These are phyloP conservation scores for Xeromyces bisporus DNA, from an alignment of 495 filamentous ascomycete species.

Conservation along the genomic window DNA sequence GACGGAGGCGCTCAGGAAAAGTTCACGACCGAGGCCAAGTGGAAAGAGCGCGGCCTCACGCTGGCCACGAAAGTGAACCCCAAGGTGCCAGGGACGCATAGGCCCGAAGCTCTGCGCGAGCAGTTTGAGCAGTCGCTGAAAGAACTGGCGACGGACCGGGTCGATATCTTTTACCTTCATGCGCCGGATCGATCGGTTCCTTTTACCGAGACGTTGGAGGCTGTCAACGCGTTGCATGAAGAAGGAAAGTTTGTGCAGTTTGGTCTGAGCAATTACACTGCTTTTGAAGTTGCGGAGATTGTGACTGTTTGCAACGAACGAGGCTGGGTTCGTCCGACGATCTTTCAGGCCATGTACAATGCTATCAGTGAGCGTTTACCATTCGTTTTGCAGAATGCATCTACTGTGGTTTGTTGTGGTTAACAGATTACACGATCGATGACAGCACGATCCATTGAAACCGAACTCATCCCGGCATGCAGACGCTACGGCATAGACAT, in stretches of 20 bases:
- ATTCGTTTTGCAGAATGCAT: no score
- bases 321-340: slow-evolving; percentile 46
- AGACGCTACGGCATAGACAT: slow-evolving; percentile 74
- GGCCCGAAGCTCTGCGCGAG: slow-evolving; percentile 40
- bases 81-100: slow-evolving; percentile 35
- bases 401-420: no score
- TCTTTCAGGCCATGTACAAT: slow-evolving; percentile 53
- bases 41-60: slow-evolving; percentile 67
- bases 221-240: slow-evolving; percentile 66
- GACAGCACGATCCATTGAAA: slow-evolving; percentile 53
- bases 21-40: slow-evolving; percentile 57
- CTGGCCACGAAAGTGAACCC: slow-evolving; percentile 81
- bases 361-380: slow-evolving; percentile 38
- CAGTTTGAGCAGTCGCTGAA: slow-evolving; percentile 46
- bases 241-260: slow-evolving; percentile 74
- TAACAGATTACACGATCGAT: no score
- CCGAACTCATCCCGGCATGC: slow-evolving; percentile 64
- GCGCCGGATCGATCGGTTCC: slow-evolving; percentile 63
- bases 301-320: slow-evolving; percentile 66
- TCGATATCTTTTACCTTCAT: slow-evolving; percentile 85
- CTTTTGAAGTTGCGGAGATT: slow-evolving; percentile 84
- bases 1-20: slow-evolving; percentile 61
- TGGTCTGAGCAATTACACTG: slow-evolving; percentile 70
- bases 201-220: slow-evolving; percentile 64
- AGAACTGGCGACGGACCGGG: slow-evolving; percentile 55